Base-by-base conservation (phyloP, 805 yeast genomes). In the Komagataella pseudopastoris region DNA sequence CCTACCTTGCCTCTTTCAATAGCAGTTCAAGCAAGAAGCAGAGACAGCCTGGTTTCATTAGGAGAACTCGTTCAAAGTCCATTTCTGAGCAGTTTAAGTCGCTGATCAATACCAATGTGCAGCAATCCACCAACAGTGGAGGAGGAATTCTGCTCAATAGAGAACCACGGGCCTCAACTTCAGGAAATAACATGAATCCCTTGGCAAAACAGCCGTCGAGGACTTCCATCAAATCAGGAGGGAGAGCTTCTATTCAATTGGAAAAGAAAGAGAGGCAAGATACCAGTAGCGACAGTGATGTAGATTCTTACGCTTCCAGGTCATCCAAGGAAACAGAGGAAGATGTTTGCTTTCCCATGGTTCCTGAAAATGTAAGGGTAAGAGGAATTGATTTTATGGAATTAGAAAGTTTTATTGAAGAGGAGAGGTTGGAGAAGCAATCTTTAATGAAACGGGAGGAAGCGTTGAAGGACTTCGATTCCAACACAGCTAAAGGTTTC, bases 341-440 rank as follows among this genome's bases (percentile, higher is more conserved):
- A 63, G 98, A 91, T 75, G 99, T 91, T 47, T 91, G 98, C 72
- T 90, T 90, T 67, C 98, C 98, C 2, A 84, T 88, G 88, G 70
- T 80, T 49, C 81, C 86, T 3, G 84, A 83, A 54, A 79, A 76
- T 52, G 71, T 73, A 12, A 71, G 78, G 50, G 58, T 65, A 6
- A 81, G 81, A 54, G 96, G 96, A 16, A 87, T 93, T 57, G 96
- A 91, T 66, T 88, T 91, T 60, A 88, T 81, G 60, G 97, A 89
- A 60, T 77, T 91, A 57, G 96, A 88, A 53, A 93, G 85, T 58
- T 88, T 85, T 61, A 80, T 85, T 47, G 71, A 72, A 51, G 84
- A 78, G 51, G 82, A 79, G 57, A 68, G 81, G 53, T 77, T 72
- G 53, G 77, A 77, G 59, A 73, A 68, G 53, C 63, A 64, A 52